These are phyloP conservation scores for Candida suzukii DNA, from an alignment of 805 yeast genomes.

Conservation along the genomic window DNA sequence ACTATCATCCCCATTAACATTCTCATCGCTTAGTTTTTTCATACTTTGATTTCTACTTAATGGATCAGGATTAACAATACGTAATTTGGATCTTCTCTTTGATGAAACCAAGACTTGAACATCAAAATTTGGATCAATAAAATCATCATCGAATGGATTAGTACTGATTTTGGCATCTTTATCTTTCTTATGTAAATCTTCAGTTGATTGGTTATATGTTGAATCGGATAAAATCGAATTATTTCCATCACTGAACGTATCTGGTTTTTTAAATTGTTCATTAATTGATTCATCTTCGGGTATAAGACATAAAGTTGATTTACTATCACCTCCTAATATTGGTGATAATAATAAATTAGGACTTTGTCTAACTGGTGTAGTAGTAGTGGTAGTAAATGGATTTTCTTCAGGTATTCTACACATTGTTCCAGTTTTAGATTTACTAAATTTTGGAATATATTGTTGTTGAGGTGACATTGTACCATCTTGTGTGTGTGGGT, in stretches of 20 bases:
- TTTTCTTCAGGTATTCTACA: slow-evolving; percentile 1
- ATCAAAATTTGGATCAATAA: slow-evolving; percentile 44
- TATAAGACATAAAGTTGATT: slow-evolving; percentile 17
- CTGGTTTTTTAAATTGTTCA: slow-evolving; percentile 6
- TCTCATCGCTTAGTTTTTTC: not conserved
- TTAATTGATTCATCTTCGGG: slow-evolving; percentile 18
- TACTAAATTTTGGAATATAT: not conserved
- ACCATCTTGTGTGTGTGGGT: not conserved
- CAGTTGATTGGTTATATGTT: not conserved
- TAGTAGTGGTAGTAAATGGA: not conserved
- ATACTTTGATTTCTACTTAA: not conserved
- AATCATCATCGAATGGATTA: slow-evolving; percentile 24
- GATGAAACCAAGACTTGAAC: slow-evolving; percentile 70
- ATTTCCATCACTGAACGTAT: not conserved
- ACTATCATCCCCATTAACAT: slow-evolving; percentile 4
- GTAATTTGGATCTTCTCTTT: slow-evolving; percentile 49
- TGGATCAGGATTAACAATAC: slow-evolving; percentile 57
- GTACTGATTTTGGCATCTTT: not conserved
- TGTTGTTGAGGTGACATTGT: not conserved
- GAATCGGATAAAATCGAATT: not conserved
- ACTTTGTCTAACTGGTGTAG: not conserved
- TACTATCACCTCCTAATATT: not conserved
- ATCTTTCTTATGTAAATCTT: not conserved
- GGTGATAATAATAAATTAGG: not conserved
- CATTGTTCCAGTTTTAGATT: not conserved